Percentiles rank a stretch among this genome's conserved stretches.
phyloP scores from a whole-genome alignment of 148 eudicot species.

The Camellia japonica region DNA sequence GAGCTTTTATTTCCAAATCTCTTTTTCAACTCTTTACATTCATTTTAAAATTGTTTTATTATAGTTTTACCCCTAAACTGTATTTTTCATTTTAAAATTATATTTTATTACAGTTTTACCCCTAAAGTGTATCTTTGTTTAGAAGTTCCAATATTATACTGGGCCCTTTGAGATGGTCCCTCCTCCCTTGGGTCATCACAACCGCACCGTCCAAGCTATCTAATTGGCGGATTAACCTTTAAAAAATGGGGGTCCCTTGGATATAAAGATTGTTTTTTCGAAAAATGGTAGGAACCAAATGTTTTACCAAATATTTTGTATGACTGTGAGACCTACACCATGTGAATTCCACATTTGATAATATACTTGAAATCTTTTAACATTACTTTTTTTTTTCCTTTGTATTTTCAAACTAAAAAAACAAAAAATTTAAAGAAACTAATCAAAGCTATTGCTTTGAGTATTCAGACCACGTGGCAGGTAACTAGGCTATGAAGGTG shows the following conservation, averaged over 20 bases:
- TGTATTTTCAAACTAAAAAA: no score
- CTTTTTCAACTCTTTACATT: no score
- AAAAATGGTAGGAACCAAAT: no score
- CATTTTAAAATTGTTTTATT: no score
- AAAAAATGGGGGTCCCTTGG: neutral
- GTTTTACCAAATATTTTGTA: no score
- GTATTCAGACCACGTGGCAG: neutral
- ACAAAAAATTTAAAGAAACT: neutral
- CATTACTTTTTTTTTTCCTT: no score
- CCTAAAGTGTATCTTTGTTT: neutral
- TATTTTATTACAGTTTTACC: neutral
- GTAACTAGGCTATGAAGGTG: neutral
- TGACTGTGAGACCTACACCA: no score
- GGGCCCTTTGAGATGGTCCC: neutral
- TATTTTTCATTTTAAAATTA: neutral
- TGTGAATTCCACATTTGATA: no score
- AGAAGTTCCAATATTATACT: neutral
- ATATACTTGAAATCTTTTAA: no score
- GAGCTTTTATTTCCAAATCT: no score
- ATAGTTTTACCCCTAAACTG: no score
- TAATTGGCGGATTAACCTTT: neutral
- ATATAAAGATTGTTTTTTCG: neutral
- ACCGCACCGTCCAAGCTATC: slow-evolving; percentile 5
- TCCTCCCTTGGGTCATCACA: neutral
- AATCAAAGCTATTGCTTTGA: neutral